Evolutionary conservation across 2,329 filamentous ascomycete genomes (phyloP), one percentile per base, ranked within the genome.

Genomic region (Talaromyces sp.): DNA sequence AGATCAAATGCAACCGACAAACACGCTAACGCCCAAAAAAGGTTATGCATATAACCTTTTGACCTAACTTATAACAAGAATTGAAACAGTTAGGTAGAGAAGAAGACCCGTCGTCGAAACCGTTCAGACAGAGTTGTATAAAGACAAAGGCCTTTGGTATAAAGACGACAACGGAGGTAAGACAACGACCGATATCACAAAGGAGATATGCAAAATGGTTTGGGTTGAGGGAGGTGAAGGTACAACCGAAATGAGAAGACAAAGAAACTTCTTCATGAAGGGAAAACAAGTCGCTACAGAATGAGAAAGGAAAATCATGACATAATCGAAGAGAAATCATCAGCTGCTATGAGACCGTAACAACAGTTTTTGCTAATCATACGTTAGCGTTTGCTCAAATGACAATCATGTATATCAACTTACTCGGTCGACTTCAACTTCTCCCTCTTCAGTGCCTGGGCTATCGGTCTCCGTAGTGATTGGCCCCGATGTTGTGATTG

Each of bases 401-500:
- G 5, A 29, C n/a, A 29, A 29, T 5, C 27, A 45, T 25, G 64
- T 59, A 25, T 15, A 66, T 65, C 66, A 68, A 72, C 83, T 78
- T 76, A 86, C 84, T 77, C 83, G 80, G 73, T 85, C 81, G 70
- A 86, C 77, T 73, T 82, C 86, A 81, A 91, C 88, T 54, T 84
- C 84, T 73, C 84, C 84, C 65, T 85, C 86, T 61, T 89, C 79
- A 61, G 89, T 79, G 34, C 84, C 82, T 29, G 90, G 89, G 75
- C 88, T 91, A 62, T 88, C 87, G 64, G 85, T 83, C 58, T 78
- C 81, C 17, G 54, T 36, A 19, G 40, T 40, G 65, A 88, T 78
- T 11, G 85, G 83, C 58, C 89, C 89, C 53, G 85, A 84, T 65
- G 88, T 88, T n/a, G 91, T 93, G 71, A 89, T 86, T 17, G 91